Evolutionary conservation across 164 flowering plant genomes (phyloP).

Genomic region (Magnolia changhungtana): DNA sequence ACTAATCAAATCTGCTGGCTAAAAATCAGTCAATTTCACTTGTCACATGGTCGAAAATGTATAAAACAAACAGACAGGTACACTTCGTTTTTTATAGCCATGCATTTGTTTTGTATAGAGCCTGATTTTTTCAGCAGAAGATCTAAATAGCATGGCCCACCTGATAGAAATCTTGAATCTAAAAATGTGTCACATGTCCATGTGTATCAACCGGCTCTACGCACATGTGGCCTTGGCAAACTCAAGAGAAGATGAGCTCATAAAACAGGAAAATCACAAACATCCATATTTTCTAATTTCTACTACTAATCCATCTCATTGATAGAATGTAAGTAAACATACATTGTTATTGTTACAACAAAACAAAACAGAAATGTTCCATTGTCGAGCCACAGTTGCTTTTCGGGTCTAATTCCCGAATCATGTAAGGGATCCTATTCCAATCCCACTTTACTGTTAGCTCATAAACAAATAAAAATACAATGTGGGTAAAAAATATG

Average conservation of each 20-base stretch:
- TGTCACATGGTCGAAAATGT: no score
- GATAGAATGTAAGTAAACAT: background rate
- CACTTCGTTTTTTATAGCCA: no score
- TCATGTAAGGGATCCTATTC: background rate
- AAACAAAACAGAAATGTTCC: background rate
- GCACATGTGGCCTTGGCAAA: no score
- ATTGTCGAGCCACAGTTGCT: background rate
- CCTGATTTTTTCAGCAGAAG: no score
- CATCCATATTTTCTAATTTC: background rate
- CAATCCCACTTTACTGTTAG: background rate
- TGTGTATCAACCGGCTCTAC: no score
- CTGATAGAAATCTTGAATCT: no score
- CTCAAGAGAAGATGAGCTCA: background rate
- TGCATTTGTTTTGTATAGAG: no score
- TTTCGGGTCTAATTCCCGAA: background rate
- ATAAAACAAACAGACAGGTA: no score
- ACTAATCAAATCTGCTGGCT: no score
- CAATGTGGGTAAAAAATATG: background rate
- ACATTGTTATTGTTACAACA: background rate
- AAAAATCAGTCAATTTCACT: no score
- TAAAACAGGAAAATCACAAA: background rate
- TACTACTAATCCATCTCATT: background rate
- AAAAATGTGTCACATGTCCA: no score
- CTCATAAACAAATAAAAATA: conserved; percentile 1
- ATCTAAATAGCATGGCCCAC: no score